Evolutionary conservation across 164 flowering plant species (phyloP).

Genomic region (Warburgia ugandensis): DNA sequence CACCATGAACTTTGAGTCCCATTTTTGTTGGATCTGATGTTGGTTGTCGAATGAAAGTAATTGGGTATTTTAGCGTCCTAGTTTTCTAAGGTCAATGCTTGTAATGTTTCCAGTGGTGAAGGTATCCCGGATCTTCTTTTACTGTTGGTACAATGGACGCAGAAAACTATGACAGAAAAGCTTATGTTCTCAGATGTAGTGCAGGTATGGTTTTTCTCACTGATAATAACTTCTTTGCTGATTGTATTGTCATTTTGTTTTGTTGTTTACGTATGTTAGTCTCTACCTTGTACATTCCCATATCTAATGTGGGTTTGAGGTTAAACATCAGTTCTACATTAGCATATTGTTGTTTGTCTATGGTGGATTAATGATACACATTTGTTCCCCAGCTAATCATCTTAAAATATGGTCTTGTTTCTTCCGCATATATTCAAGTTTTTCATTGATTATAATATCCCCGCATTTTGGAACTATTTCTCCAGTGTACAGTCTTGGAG

Average conservation of each 20-base stretch:
- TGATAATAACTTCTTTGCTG: neutral
- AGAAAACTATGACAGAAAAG: slow-evolving; percentile 88
- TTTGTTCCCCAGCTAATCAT: too few relatives aligned
- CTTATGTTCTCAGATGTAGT: slow-evolving; percentile 74
- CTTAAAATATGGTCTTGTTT: neutral
- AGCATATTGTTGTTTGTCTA: too few relatives aligned
- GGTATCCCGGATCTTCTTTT: slow-evolving; percentile 90
- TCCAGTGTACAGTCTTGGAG: slow-evolving; percentile 96
- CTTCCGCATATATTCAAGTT: neutral
- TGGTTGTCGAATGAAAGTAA: neutral
- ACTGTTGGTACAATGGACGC: slow-evolving; percentile 80
- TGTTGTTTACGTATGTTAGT: neutral
- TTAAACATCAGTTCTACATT: too few relatives aligned
- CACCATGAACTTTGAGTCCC: neutral
- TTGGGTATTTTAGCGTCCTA: neutral
- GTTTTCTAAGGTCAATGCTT: neutral
- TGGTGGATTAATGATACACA: too few relatives aligned
- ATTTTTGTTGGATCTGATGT: neutral
- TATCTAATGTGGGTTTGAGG: too few relatives aligned
- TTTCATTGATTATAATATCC: neutral
- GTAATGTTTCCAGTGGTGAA: slow-evolving; percentile 63
- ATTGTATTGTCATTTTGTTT: neutral
- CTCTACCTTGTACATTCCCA: too few relatives aligned
- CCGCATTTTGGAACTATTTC: slow-evolving; percentile 7
- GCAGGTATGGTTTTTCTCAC: slow-evolving; percentile 39